Percentiles rank a stretch among this genome's conserved stretches.
phyloP scores from a whole-genome alignment of 805 yeast genomes.

The Saturnispora quitensis region DNA sequence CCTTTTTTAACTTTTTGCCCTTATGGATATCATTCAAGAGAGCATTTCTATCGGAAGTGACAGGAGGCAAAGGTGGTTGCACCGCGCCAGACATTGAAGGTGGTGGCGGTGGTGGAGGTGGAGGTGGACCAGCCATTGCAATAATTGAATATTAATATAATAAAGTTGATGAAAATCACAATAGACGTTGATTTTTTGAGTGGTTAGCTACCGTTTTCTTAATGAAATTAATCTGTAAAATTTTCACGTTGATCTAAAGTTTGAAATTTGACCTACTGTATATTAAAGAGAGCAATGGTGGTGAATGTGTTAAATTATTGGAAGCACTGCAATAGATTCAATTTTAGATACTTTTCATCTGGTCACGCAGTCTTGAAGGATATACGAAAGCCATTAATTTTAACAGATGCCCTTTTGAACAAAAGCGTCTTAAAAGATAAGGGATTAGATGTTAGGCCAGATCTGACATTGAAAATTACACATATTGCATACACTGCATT shows the following conservation, averaged over 20 bases:
- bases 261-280: not conserved
- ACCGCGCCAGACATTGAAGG: constrained; percentile 36
- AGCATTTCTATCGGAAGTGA: constrained; percentile 38
- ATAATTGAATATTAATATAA: not conserved
- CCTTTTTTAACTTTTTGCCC: constrained; percentile 51
- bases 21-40: constrained; percentile 77
- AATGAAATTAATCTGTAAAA: not conserved
- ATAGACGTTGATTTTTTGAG: not conserved
- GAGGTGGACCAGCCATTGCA: constrained; percentile 36
- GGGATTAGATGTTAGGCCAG: not conserved
- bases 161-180: not conserved
- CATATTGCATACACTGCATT: constrained; percentile 16
- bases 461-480: constrained; percentile 9
- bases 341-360: not conserved
- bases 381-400: not conserved
- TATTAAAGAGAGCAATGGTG: not conserved
- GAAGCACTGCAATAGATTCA: not conserved
- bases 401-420: constrained; percentile 2
- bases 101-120: constrained; percentile 52
- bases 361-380: too few relatives aligned
- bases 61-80: constrained; percentile 20
- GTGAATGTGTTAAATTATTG: not conserved
- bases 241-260: not conserved
- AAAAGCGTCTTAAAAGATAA: not conserved
- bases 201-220: not conserved